Evolutionary conservation across 2,329 filamentous ascomycete genomes (phyloP).

Genomic region (Ceratocystis alfenasii): DNA sequence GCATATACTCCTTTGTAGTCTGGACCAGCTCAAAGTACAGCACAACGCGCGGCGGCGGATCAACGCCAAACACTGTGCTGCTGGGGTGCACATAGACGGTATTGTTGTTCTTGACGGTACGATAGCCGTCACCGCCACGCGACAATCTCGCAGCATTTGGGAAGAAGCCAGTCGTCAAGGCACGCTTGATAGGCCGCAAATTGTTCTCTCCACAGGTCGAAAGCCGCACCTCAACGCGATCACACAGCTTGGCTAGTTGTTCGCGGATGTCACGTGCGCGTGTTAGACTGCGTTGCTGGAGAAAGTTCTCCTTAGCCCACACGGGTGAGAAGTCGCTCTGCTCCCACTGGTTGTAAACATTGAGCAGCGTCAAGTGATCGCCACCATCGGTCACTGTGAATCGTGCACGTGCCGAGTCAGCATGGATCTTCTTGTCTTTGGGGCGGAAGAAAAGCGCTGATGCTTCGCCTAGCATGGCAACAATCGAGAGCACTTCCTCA

Average conservation of each 20-base stretch:
- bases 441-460: conserved; percentile 86
- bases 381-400: conserved; percentile 88
- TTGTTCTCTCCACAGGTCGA: conserved; percentile 60
- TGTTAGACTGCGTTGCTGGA: conserved; percentile 81
- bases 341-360: conserved; percentile 92
- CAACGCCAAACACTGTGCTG: conserved; percentile 63
- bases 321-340: conserved; percentile 79
- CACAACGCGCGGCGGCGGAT: conserved; percentile 68
- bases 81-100: conserved; percentile 88
- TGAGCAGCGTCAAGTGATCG: conserved; percentile 77
- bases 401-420: conserved; percentile 75
- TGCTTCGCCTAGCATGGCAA: conserved; percentile 86
- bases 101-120: conserved; percentile 81
- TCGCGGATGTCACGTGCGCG: conserved; percentile 85
- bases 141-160: conserved; percentile 78
- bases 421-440: conserved; percentile 94
- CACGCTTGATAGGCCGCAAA: conserved; percentile 63
- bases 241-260: conserved; percentile 82
- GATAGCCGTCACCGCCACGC: conserved; percentile 73
- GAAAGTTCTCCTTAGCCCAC: conserved; percentile 85
- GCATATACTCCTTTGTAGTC: conserved; percentile 86
- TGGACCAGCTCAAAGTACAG: conserved; percentile 76
- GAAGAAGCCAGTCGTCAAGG: conserved; percentile 87
- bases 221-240: conserved; percentile 73
- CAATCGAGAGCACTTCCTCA: conserved; percentile 81